These are phyloP conservation scores for Tylopilus sp. DNA, from an alignment of 1,284 basidiomycete species.

Conservation along the genomic window DNA sequence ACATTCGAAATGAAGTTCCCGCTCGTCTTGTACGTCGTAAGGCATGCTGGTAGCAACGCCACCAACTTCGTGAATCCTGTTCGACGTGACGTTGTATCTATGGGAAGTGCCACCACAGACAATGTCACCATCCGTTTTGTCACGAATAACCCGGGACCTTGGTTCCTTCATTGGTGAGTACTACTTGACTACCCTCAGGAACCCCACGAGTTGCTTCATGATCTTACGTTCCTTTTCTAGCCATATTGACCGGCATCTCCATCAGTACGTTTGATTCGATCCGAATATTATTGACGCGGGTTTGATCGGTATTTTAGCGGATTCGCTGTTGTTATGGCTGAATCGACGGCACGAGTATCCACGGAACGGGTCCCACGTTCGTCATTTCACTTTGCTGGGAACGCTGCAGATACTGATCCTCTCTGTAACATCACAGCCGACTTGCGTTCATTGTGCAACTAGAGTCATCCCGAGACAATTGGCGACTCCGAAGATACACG, in stretches of 20 bases:
- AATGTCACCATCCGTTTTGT: neutral
- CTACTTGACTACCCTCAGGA: neutral
- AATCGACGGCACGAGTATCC: neutral
- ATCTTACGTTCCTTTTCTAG: neutral
- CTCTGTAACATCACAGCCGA: neutral
- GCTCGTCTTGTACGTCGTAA: slow-evolving; percentile 29
- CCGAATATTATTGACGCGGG: neutral
- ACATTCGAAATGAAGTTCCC: slow-evolving; percentile 40
- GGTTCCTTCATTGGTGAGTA: neutral
- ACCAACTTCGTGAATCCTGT: neutral
- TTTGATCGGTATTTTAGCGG: neutral
- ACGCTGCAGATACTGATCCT: neutral
- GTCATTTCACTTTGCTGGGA: neutral
- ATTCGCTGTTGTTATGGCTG: neutral
- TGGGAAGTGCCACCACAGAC: neutral
- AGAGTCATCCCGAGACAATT: neutral
- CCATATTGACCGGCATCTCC: neutral
- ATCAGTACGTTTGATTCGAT: neutral
- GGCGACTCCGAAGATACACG: too few species aligned
- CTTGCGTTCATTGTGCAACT: neutral
- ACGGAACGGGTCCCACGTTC: neutral
- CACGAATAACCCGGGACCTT: neutral
- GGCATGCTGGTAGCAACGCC: neutral
- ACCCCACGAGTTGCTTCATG: neutral
- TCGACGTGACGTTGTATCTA: neutral